Conservation (phyloP, 768 basidiomycete genomes). For the Russula dissimulans region DNA sequence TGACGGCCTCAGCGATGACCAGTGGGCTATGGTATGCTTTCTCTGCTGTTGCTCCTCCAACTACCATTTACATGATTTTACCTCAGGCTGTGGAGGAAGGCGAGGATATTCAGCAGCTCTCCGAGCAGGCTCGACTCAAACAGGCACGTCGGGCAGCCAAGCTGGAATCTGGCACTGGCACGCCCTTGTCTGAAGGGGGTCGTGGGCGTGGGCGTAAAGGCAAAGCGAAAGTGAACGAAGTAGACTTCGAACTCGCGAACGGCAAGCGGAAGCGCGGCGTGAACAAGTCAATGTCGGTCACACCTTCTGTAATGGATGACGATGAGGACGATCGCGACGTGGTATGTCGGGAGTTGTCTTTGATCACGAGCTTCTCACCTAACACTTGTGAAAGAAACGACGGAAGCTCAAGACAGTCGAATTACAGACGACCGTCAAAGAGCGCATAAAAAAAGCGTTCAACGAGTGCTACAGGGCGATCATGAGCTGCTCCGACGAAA, state of each 20-base stretch:
- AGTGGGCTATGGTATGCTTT: constrained; percentile 70
- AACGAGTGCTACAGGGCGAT: constrained; percentile 69
- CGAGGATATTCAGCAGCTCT: constrained; percentile 67
- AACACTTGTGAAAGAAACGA: constrained; percentile 53
- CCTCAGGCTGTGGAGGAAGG: constrained; percentile 67
- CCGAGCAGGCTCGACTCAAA: constrained; percentile 54
- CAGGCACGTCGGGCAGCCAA: constrained; percentile 55
- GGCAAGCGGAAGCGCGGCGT: constrained; percentile 65
- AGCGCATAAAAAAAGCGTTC: constrained; percentile 80
- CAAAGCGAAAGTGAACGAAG: constrained; percentile 45
- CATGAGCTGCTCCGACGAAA: constrained; percentile 57
- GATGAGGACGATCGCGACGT: constrained; percentile 68
- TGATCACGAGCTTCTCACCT: background rate
- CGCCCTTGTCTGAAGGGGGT: constrained; percentile 54
- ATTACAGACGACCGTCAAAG: constrained; percentile 46
- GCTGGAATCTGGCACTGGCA: constrained; percentile 50
- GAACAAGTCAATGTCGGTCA: constrained; percentile 65
- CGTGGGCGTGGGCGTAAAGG: constrained; percentile 43
- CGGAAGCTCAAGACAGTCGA: constrained; percentile 66
- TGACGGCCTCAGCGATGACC: constrained; percentile 89
- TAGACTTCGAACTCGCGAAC: constrained; percentile 29
- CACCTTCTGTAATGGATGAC: constrained; percentile 63
- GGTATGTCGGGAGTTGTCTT: constrained; percentile 32
- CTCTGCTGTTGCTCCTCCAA: background rate
- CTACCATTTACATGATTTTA: background rate